Evolutionary conservation across 2,329 filamentous ascomycete species (phyloP).

Genomic region (Salinomyces thailandicus): DNA sequence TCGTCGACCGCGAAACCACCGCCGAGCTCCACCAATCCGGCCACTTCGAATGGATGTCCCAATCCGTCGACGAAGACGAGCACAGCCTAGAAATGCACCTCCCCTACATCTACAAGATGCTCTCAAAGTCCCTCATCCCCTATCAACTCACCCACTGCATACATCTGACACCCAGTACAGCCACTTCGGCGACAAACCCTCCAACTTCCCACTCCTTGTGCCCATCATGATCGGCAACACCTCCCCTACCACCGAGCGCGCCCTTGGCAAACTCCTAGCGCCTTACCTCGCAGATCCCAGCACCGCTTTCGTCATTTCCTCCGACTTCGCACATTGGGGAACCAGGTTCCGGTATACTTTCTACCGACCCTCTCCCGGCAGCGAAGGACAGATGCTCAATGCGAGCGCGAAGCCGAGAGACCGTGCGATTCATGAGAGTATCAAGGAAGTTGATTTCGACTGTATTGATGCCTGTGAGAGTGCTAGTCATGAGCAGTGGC

Average conservation of each 20-base stretch:
- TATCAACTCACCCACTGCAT: not conserved
- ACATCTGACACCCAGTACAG: slow-evolving; percentile 14
- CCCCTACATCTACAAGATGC: slow-evolving; percentile 79
- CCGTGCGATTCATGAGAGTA: slow-evolving; percentile 66
- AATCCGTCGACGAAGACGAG: slow-evolving; percentile 61
- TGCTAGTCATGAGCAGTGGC: slow-evolving; percentile 60
- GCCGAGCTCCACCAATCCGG: slow-evolving; percentile 41
- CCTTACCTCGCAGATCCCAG: slow-evolving; percentile 65
- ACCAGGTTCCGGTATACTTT: slow-evolving; percentile 70
- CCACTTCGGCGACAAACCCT: slow-evolving; percentile 26
- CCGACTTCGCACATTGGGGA: slow-evolving; percentile 98
- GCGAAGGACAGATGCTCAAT: slow-evolving; percentile 30
- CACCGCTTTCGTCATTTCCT: slow-evolving; percentile 80
- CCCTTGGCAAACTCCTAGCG: slow-evolving; percentile 59
- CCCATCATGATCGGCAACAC: slow-evolving; percentile 81
- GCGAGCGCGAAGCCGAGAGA: slow-evolving; percentile 31
- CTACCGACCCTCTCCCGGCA: slow-evolving; percentile 49
- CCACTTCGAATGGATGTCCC: slow-evolving; percentile 56
- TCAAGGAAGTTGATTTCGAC: slow-evolving; percentile 64
- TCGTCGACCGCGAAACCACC: slow-evolving; percentile 51
- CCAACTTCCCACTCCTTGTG: slow-evolving; percentile 61
- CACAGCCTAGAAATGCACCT: slow-evolving; percentile 97
- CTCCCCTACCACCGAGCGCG: slow-evolving; percentile 52
- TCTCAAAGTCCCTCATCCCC: slow-evolving; percentile 35
- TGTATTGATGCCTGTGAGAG: slow-evolving; percentile 79